Evolutionary conservation across 352 stramenopile species (phyloP), one percentile per base, ranked within the genome.

Genomic region (Globisporangium paroecandrum): DNA sequence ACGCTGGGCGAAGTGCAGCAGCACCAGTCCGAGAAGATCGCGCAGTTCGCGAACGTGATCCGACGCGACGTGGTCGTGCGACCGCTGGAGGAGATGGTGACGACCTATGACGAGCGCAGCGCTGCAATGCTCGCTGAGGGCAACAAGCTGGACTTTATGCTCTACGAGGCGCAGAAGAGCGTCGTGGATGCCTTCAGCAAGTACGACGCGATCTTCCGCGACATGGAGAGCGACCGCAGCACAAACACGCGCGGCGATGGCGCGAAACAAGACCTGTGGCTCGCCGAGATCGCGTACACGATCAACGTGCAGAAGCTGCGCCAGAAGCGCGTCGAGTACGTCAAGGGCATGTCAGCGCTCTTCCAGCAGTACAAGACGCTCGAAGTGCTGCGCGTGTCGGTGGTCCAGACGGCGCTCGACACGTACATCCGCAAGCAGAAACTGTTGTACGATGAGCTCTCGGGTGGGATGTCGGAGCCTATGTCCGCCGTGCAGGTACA

Each of bases 291-390:
- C 60, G 79, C 78, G 62, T 95, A 95, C 67, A 83, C 74, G 34
- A 81, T 93, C 51, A 79, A 82, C 67, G 85, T 95, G 15, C 82
- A 89, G n/a, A 83, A 82, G 64, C 74, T 92, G 9, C 71, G 84
- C 60, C 69, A 81, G 36, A 76, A 64, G 56, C 85, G 87, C 29
- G 77, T 92, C 62, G 81, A 87, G 65, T 95, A 95, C 61, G 87
- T 95, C 34, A 95, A 86, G 53, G 79, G 82, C n/a, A 95, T 95
- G 87, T 81, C 87, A 13, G 70, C 68, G 10, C 77, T 93, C 7
- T 95, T 95, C 41, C 80, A 91, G 63, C 81, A 93, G 69, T 93
- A 91, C 69, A 95, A 95, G 64, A 89, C 78, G 41, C 78, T 95
- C 34, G 87, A 95, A 54, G 70, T 92, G 7, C 71, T 88, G 66